Conservation (phyloP, 2,329 filamentous ascomycete species). For the Xylaria sp. region DNA sequence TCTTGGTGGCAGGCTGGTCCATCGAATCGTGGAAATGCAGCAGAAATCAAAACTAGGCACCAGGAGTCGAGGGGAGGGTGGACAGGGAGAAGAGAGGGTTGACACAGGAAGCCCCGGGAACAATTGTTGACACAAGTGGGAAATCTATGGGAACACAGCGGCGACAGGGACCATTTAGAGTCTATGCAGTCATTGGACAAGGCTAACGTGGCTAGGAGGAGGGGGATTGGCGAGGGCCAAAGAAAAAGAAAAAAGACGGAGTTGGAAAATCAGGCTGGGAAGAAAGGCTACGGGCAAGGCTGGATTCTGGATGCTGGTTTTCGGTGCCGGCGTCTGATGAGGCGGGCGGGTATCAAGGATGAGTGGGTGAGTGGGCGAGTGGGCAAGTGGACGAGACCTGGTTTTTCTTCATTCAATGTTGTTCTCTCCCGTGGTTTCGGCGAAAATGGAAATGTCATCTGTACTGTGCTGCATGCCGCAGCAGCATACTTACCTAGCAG, state of each 20-base stretch:
- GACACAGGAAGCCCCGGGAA: conserved; percentile 10
- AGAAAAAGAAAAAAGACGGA: conserved; percentile 17
- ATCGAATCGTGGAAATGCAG: conserved; percentile 36
- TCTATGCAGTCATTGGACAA: conserved; percentile 23
- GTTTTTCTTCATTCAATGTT: background rate
- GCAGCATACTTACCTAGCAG: background rate
- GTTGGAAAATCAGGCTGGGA: conserved; percentile 41
- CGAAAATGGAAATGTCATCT: conserved; percentile 8
- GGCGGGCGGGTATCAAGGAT: conserved; percentile 31
- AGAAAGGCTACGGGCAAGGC: conserved; percentile 43
- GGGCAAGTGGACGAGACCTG: conserved; percentile 5
- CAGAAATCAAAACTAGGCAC: background rate
- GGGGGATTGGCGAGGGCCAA: conserved; percentile 19
- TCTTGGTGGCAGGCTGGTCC: conserved; percentile 55
- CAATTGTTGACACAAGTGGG: conserved; percentile 37
- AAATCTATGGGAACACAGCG: conserved; percentile 16
- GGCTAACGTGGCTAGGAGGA: conserved; percentile 19
- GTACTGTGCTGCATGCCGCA: background rate
- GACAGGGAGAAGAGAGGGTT: background rate
- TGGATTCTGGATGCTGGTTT: conserved; percentile 37
- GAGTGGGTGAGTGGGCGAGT: conserved; percentile 1
- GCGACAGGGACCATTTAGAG: conserved; percentile 28
- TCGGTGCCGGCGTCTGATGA: conserved; percentile 19
- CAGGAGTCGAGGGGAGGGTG: background rate
- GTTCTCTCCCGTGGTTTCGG: conserved; percentile 3